Percentiles rank a stretch among this genome's conserved stretches.
These are phyloP conservation scores for Xylaria sp. DNA, from an alignment of 2,329 filamentous ascomycete species.

Conservation along the genomic window DNA sequence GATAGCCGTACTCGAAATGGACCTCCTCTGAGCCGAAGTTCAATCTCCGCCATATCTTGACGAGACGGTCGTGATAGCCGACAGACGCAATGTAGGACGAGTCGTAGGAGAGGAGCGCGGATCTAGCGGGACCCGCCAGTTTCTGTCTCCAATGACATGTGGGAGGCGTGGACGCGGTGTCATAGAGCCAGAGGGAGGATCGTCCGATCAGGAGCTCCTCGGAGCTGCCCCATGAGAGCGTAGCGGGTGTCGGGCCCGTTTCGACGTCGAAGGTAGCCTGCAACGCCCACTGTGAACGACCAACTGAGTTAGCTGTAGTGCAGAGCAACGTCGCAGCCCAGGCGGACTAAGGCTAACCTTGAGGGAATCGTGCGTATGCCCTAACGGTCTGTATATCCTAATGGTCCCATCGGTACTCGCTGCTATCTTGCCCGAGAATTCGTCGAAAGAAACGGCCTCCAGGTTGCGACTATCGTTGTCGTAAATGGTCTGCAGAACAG, in stretches of 20 bases:
- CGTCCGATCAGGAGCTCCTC: constrained; percentile 86
- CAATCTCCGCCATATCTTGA: constrained; percentile 91
- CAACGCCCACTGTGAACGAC: constrained; percentile 60
- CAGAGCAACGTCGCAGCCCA: neutral
- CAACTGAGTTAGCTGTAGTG: constrained; percentile 18
- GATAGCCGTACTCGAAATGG: constrained; percentile 87
- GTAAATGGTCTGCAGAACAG: constrained; percentile 88
- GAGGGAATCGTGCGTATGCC: constrained; percentile 70
- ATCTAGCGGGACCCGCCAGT: constrained; percentile 74
- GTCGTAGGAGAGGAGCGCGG: constrained; percentile 83
- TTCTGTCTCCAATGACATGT: constrained; percentile 73
- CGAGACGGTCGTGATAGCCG: constrained; percentile 76
- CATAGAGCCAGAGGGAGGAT: constrained; percentile 71
- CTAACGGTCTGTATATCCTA: constrained; percentile 79
- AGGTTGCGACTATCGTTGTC: constrained; percentile 73
- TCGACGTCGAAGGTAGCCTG: constrained; percentile 65
- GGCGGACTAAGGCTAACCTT: constrained; percentile 61
- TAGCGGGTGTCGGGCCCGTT: constrained; percentile 52
- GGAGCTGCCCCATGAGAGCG: constrained; percentile 83
- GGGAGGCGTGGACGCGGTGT: constrained; percentile 52
- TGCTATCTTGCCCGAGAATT: constrained; percentile 83
- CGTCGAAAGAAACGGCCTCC: constrained; percentile 80
- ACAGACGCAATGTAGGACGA: constrained; percentile 85
- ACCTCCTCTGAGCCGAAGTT: constrained; percentile 83
- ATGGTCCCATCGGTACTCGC: constrained; percentile 70